Evolutionary conservation across 495 filamentous ascomycete species (phyloP), one percentile per base, ranked within the genome.

Genomic region (Paragyromitra xinjiangensis): DNA sequence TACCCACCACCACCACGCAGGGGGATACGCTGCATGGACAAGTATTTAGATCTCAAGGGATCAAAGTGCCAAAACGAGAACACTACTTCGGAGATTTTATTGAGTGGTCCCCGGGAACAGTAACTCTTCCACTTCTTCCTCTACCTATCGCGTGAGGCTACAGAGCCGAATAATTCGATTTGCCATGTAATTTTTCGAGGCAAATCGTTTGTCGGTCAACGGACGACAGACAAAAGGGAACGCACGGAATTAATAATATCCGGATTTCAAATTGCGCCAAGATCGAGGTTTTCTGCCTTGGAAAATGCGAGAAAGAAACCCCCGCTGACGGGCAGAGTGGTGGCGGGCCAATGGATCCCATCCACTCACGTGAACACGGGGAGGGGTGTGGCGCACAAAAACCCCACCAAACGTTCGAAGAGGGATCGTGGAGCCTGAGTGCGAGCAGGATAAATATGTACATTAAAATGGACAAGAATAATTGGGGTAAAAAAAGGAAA

Each of bases 51-150:
- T 75, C 73, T 71, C 66, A 75, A 64, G 74, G 71, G 74, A 77
- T 77, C 68, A 77, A 62, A 77, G 74, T 77, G 42, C 74, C 74
- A 77, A 77, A 77, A 77, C 61, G 74, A 77, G 74, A 73, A 73
- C 45, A 69, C 63, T 39, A 51, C 74, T 77, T 77, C 74, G 74
- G 74, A 73, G 74, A 76, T 76, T 76, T 48, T 76, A 76, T 71
- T 64, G 59, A 51, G n/a, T 69, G 40, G 45, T 64, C 66, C 71
- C 69, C 71, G 63, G 40, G 51, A 59, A 67, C 71, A 67, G 14
- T 42, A 76, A 48, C 68, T 71, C 66, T 76, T 34, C 70, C 45
- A 63, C 61, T 71, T 45, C 73, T 45, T 63, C 63, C 61, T 39
- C 59, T 53, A 73, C 68, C 69, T 66, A 77, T 77, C 61, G 66